Evolutionary conservation across 179 eudicot species (phyloP), one percentile per base, ranked within the genome.

Genomic region (Patellifolia procumbens): DNA sequence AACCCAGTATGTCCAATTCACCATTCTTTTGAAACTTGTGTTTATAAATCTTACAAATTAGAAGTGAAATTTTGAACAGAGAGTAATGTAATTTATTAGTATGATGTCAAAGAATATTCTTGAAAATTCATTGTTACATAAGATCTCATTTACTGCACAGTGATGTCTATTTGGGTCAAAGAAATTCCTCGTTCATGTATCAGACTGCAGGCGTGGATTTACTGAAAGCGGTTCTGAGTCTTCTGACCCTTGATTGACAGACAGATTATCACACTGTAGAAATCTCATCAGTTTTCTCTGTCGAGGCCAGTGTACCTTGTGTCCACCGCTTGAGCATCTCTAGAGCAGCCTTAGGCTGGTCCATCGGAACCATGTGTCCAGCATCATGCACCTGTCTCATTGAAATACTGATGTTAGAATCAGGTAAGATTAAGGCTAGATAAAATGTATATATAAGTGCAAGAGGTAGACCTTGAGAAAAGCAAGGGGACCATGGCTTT

Each of bases 401-500:
- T 45, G 60, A 61, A 51, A 7, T 20, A 19, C 68, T 37, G 17
- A 63, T 24, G 34, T 58, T 28, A 64, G 6, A 34, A 39, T 58
- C 1, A 7, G 5, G 63, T 9, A 26, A 26, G 63, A 58, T 58
- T 28, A 12, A 58, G 5, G 51, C 31, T 43, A 48, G 5, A 13
- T 2, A 31, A 19, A 16, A 3, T 42, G 34, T 29, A 35, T 19
- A n/a, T n/a, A n/a, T n/a, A n/a, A n/a, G n/a, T n/a, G 42, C 48
- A 32, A 70, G 28, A 17, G 16, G 8, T 49, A 49, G 59, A 91
- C 96, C 94, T 90, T 92, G 63, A 92, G 86, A 76, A 94, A 92
- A 71, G 87, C 80, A 31, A 94, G 89, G 75, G 93, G 87, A 43
- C 97, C 98, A 60, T 87, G 75, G 74, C 84, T 84, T 72, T 91